phyloP scores from a whole-genome alignment of 2,329 filamentous ascomycete species.

The Peltaster fructicola region DNA sequence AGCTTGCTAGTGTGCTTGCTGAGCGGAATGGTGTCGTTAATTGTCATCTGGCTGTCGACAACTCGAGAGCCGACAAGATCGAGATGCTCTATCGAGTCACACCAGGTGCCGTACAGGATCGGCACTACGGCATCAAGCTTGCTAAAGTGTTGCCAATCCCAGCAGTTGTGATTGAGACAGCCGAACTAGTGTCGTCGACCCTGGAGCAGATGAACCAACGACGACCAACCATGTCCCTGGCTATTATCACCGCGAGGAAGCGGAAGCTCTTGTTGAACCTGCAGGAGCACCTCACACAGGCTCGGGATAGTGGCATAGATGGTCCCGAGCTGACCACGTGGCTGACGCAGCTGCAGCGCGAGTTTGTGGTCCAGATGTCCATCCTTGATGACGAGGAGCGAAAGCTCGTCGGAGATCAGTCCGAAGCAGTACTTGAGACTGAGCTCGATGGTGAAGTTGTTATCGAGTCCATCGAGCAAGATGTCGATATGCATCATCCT shows the following conservation, averaged over 20 bases:
- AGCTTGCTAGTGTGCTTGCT: slow-evolving; percentile 58
- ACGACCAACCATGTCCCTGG: slow-evolving; percentile 41
- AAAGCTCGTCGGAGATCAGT: too few species aligned
- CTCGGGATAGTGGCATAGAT: slow-evolving; percentile 45
- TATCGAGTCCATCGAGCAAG: too few species aligned
- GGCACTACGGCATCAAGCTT: slow-evolving; percentile 70
- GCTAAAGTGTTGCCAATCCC: slow-evolving; percentile 63
- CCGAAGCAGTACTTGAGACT: too few species aligned
- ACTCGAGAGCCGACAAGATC: slow-evolving; percentile 41
- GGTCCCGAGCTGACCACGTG: slow-evolving; percentile 45
- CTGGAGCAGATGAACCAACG: slow-evolving; percentile 35
- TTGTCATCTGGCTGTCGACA: slow-evolving; percentile 58
- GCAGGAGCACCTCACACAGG: slow-evolving; percentile 54
- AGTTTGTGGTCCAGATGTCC: slow-evolving; percentile 58
- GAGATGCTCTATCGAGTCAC: slow-evolving; percentile 78
- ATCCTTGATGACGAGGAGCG: slow-evolving; percentile 36
- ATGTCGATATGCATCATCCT: too few species aligned
- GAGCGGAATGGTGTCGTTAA: slow-evolving; percentile 66
- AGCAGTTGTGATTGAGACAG: slow-evolving; percentile 44
- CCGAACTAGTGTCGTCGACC: slow-evolving; percentile 45
- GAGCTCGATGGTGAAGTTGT: too few species aligned
- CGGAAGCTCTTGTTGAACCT: slow-evolving; percentile 58
- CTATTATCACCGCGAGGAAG: slow-evolving; percentile 41
- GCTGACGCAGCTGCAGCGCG: slow-evolving; percentile 49
- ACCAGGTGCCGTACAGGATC: slow-evolving; percentile 50